Base-by-base conservation (phyloP, 2,329 filamentous ascomycete genomes). In the Paracorniculantispora psalliotae region DNA sequence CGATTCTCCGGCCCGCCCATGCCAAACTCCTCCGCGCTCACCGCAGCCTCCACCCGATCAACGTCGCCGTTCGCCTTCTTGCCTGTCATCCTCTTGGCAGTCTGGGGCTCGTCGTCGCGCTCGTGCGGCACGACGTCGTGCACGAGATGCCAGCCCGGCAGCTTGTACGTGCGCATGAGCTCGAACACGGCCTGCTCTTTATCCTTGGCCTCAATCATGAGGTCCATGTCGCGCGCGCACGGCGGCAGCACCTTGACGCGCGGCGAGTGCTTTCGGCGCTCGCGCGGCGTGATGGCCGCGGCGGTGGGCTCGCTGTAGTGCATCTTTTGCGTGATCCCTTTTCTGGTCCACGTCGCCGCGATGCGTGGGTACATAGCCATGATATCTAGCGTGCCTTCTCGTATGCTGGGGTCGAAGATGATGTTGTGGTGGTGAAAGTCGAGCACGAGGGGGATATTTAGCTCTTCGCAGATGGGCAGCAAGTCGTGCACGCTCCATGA, bases 131-230 rank as follows among this genome's bases (percentile, higher is more conserved):
- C 78, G 1, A 97, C 77, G 57, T 96, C 86, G 64, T 88, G 89
- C 69, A 96, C 85, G 0, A 74, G 81, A 21, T 94, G 80, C 74
- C 86, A 90, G 0, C 92, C 92, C 0, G 92, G 90, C 0, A 97
- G 79, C 66, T 88, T 92, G 71, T 92, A 96, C 0, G 81, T 92
- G 23, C 89, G 83, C 92, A 97, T 97, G 19, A 97, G 80, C 63
- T 96, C 91, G 67, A 97, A 96, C 0, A 97, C 91, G 0, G 93
- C 92, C 72, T 97, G 93, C 71, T 97, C 93, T 73, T 97, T 97
- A 69, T 97, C 93, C 71, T 97, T 97, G 50, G 93, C 93, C 75
- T 97, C 93, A 61, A 97, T 97, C 93, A 97, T 97, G n/a, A 97
- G 79, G 68, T 97, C 93, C 88, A 96, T 94, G 33, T 89, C 86